Base-by-base conservation (phyloP, 1,139 yeast species). In the Spathaspora sp. region DNA sequence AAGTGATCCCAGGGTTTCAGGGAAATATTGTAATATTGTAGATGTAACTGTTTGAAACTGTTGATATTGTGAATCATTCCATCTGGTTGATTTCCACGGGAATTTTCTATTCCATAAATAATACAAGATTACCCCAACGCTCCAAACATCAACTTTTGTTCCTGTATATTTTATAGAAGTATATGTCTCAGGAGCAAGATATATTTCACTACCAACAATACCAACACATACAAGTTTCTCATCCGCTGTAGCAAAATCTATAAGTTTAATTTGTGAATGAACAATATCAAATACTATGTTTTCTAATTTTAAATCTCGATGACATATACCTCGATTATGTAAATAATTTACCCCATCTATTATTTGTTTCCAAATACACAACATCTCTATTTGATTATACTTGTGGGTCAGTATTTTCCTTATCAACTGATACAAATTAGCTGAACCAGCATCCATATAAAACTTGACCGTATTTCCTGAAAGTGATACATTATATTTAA, bases 151-250 rank as follows among this genome's bases (percentile, higher is more conserved):
- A 6, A 68, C 65, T 29, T 58, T 59, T 42, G 56, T 59, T 0
- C 81, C 79, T 46, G 70, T 64, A 54, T 80, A 80, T 11, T 54
- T 56, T 9, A 78, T 52, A 11, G 45, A 46, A 13, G 57, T 48
- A 39, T 65, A 66, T 16, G 75, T 68, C 55, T 80, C 84, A 0
- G 84, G 84, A 0, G 83, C 79, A 26, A 68, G 64, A 51, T 68
- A 76, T 9, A 59, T 53, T 24, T 64, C 68, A 1, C 82, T 73
- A 0, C 84, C 84, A 3, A 76, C 81, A n/a, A 78, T 52, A 0
- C 84, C 84, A 17, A 63, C 54, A 0, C 75, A 65, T 50, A 50
- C 43, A 9, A 51, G 51, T 18, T 49, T 41, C 38, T 53, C 53
- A 38, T 55, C 51, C 2, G 69, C 67, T 2, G 70, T 60, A 11